A percentile compares a stretch with the other conserved stretches of the same genome.
Conservation (phyloP, 2,329 filamentous ascomycete species). For the Phaeophleospora eucalypticola region DNA sequence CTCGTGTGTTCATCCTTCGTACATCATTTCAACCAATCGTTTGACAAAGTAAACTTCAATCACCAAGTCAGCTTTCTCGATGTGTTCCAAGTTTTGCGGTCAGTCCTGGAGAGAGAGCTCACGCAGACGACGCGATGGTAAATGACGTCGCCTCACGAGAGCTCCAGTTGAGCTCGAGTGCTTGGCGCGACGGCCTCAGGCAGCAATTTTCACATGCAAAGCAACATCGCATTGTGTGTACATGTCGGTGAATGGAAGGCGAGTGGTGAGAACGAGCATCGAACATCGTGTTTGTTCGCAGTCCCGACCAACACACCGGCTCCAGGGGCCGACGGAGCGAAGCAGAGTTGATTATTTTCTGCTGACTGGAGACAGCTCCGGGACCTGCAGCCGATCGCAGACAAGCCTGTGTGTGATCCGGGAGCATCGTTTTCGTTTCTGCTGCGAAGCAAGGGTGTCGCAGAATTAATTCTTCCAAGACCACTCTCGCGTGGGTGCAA, state of each 20-base stretch:
- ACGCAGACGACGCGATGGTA: neutral
- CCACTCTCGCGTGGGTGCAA: neutral
- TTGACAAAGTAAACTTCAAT: neutral
- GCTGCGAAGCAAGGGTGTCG: neutral
- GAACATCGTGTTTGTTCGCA: too few relatives aligned
- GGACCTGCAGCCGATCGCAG: too few relatives aligned
- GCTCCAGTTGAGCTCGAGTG: neutral
- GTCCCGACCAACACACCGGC: too few relatives aligned
- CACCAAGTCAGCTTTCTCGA: neutral
- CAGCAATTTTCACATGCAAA: neutral
- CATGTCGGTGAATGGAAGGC: too few relatives aligned
- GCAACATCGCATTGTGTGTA: too few relatives aligned
- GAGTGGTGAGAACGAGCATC: too few relatives aligned
- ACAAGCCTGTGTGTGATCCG: too few relatives aligned
- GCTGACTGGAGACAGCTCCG: too few relatives aligned
- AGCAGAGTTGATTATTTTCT: too few relatives aligned
- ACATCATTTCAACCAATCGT: neutral
- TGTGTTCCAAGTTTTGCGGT: neutral
- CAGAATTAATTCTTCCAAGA: neutral
- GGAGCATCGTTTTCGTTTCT: neutral
- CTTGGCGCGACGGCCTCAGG: neutral
- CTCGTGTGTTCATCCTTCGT: conserved; percentile 2
- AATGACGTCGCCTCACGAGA: neutral
- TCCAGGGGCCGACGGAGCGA: too few relatives aligned
- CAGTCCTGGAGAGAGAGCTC: neutral